These are phyloP conservation scores for Thyridium curvatum DNA, from an alignment of 2,329 filamentous ascomycete species.

Conservation along the genomic window DNA sequence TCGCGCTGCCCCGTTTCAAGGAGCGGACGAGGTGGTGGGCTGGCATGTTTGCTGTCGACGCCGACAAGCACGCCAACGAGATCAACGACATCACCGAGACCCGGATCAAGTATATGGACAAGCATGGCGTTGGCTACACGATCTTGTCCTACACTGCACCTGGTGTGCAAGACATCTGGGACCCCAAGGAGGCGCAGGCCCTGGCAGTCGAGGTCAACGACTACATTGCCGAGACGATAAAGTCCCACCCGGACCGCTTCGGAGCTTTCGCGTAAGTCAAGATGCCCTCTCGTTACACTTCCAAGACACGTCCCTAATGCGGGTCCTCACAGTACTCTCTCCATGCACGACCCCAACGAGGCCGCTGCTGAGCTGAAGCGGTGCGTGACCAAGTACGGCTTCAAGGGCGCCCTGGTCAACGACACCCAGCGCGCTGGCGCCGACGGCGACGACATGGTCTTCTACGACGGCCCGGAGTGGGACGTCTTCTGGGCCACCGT, in stretches of 20 bases:
- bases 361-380: conserved; percentile 22
- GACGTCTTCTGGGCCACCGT: conserved; percentile 55
- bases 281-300: too few relatives aligned
- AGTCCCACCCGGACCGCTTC: conserved; percentile 29
- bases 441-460: conserved; percentile 55
- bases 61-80: conserved; percentile 50
- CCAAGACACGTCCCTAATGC: too few relatives aligned
- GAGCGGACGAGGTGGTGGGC: conserved; percentile 58
- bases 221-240: conserved; percentile 29
- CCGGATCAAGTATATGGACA: conserved; percentile 35
- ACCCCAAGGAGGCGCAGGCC: conserved; percentile 31
- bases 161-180: conserved; percentile 38
- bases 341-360: conserved; percentile 17
- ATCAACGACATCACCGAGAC: conserved; percentile 36
- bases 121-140: conserved; percentile 40
- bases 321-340: too few relatives aligned
- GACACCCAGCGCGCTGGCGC: conserved; percentile 52
- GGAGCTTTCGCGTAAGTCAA: conserved; percentile 40
- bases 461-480: conserved; percentile 57
- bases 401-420: conserved; percentile 56
- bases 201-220: conserved; percentile 36
- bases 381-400: conserved; percentile 22
- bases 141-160: conserved; percentile 43
- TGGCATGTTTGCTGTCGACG: conserved; percentile 49
- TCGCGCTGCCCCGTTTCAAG: conserved; percentile 50